phyloP scores from a whole-genome alignment of 2,329 filamentous ascomycete species.

The Pseudocercospora macadamiae region DNA sequence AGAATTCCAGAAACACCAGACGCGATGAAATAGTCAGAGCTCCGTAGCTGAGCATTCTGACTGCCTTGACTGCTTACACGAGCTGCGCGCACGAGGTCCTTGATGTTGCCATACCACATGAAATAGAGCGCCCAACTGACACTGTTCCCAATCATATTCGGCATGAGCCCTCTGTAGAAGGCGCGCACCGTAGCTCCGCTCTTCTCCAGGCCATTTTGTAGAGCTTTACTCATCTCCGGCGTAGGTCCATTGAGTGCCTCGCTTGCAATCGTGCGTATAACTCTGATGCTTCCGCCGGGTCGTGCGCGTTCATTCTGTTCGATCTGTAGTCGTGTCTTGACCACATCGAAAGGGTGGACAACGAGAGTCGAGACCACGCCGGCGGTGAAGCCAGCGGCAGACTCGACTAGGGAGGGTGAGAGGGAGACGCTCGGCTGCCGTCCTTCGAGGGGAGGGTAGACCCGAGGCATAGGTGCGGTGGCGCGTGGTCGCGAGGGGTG shows the following conservation, averaged over 20 bases:
- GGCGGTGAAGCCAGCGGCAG: conserved; percentile 84
- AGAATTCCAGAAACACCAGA: conserved; percentile 70
- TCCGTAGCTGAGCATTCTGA: conserved; percentile 41
- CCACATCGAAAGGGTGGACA: conserved; percentile 89
- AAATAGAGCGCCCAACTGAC: conserved; percentile 93
- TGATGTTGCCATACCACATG: conserved; percentile 67
- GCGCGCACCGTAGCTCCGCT: conserved; percentile 47
- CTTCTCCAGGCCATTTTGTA: conserved; percentile 11
- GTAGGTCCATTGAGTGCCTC: conserved; percentile 28
- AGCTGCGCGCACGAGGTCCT: conserved; percentile 52
- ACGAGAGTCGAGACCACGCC: conserved; percentile 83
- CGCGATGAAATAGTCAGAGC: conserved; percentile 78
- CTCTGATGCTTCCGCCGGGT: conserved; percentile 31
- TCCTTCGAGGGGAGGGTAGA: conserved; percentile 52
- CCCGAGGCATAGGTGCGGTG: conserved; percentile 49
- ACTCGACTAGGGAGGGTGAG: conserved; percentile 80
- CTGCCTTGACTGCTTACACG: conserved; percentile 39
- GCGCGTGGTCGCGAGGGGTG: background rate
- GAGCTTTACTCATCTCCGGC: conserved; percentile 10
- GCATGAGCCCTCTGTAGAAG: conserved; percentile 85
- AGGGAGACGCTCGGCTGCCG: conserved; percentile 56
- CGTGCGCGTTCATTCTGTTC: conserved; percentile 28
- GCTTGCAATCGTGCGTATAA: conserved; percentile 33
- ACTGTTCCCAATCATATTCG: conserved; percentile 89
- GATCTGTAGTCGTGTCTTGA: conserved; percentile 90